Base-by-base conservation (phyloP, 176 grass and related monocot genomes). In the Hyparrhenia diplandra region DNA sequence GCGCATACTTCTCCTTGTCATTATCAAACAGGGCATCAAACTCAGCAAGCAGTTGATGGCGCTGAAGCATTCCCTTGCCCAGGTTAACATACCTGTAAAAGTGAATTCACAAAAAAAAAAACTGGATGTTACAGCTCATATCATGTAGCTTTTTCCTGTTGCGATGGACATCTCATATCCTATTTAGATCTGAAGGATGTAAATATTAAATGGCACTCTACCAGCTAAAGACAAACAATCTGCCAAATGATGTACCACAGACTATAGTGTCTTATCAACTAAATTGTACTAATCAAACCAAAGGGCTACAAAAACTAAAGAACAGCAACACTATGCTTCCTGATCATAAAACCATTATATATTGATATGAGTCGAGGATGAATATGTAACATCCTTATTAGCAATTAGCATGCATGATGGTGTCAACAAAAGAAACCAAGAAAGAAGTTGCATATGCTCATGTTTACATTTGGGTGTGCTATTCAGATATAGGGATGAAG, bases 21-120 rank as follows among this genome's bases (percentile, higher is more conserved):
- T 80, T 80, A n/a, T 86, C 85, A 0, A 78, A 85, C 66, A 92
- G 71, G 20, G 88, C 81, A 6, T 99, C 96, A 49, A 89, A 99
- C 76, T 95, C 96, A 13, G 92, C 43, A 32, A 99, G 96, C 75
- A 99, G 72, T 66, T 95, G 90, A 83, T 99, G 92, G 28, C 90
- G 90, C 73, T 95, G 88, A 51, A 99, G 88, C 96, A 99, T 99
- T 78, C 96, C 96, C 45, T 93, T 95, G 75, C 93, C 96, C 23
- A 93, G 90, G 82, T 95, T 79, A 80, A 99, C 92, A 91, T 91
- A 99, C 73, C 96, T 94, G 73, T 27, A 74, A 42, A 64, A 18
- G 47, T 84, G 45, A 29, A 65, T 81, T 80, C 27, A 84, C 71
- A n/a, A n/a, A n/a, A n/a, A 61, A 86, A 73, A 32, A 40, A 41